Evolutionary conservation across 2,329 filamentous ascomycete genomes (phyloP), one percentile per base, ranked within the genome.

Genomic region (Curvularia sp.): DNA sequence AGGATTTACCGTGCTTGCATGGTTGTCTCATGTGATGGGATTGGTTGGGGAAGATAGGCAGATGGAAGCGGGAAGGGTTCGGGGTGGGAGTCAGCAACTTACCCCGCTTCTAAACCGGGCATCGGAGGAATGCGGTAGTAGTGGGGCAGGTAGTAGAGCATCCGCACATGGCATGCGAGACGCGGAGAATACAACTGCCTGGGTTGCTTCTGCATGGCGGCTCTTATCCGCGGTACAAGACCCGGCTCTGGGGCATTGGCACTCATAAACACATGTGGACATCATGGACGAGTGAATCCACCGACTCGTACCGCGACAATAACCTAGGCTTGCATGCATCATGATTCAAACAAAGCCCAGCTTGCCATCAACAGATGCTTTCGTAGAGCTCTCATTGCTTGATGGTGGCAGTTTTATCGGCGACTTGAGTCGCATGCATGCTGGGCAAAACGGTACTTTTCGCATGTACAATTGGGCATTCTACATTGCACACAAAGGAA

Each of bases 391-490:
- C 7, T 66, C 65, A 2, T 56, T 75, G 7, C 64, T 75, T 24
- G 73, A 75, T 66, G 73, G 73, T 8, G 73, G 73, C 6, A 75
- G 73, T 39, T 75, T 75, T 47, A 61, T 73, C 5, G 73, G 61
- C 4, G 70, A 75, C 20, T 26, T 67, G 18, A 58, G 60, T 38
- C 69, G 65, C 38, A 51, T 75, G 46, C 73, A 75, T 64, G 67
- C 68, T n/a, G 69, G 67, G 9, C 53, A 43, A 30, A 68, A 60
- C 35, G 67, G 63, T 20, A 70, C 61, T 15, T 74, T 71, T 62
- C 69, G 73, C 31, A 75, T 75, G 72, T 75, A 75, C 53, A 71
- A 75, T 48, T 75, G 73, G 72, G 72, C 72, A 1, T 75, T 75
- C 41, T 66, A 71, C 54, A 66, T 75, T 20, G 58, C 57, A 8